These are phyloP conservation scores for Sherardia arvensis DNA, from an alignment of 257 asterid species.

Conservation along the genomic window DNA sequence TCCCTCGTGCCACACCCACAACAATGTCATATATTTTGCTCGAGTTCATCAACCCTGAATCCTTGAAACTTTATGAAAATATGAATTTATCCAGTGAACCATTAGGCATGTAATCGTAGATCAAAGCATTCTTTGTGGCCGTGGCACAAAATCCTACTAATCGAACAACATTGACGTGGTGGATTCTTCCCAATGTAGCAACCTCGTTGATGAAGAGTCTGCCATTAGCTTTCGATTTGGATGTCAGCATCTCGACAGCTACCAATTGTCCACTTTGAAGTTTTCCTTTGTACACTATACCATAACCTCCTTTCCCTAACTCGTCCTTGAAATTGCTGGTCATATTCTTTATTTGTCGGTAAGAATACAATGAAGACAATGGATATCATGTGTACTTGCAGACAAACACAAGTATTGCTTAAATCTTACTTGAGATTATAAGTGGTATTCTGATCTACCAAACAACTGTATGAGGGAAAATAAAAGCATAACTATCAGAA, in stretches of 20 bases:
- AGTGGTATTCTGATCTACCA: too few species aligned
- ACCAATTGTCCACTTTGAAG: neutral
- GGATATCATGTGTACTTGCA: too few species aligned
- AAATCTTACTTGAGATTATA: too few species aligned
- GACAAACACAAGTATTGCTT: too few species aligned
- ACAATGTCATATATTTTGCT: neutral
- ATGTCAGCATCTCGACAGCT: neutral
- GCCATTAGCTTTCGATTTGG: neutral
- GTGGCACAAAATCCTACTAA: neutral
- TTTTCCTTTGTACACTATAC: neutral
- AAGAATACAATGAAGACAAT: too few species aligned
- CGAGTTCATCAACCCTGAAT: neutral
- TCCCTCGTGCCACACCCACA: neutral
- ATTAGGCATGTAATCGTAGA: neutral
- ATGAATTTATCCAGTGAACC: neutral
- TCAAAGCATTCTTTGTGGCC: neutral
- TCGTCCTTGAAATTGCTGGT: neutral
- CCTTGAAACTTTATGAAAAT: neutral
- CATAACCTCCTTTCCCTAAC: neutral
- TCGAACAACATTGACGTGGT: neutral
- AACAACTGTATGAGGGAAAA: too few species aligned
- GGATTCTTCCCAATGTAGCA: neutral
- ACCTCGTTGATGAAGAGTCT: neutral
- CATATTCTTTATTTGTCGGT: neutral
- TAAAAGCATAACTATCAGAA: too few species aligned